Conservation (phyloP, 192 early-diverging fungal species). For the Lobosporangium transversale region DNA sequence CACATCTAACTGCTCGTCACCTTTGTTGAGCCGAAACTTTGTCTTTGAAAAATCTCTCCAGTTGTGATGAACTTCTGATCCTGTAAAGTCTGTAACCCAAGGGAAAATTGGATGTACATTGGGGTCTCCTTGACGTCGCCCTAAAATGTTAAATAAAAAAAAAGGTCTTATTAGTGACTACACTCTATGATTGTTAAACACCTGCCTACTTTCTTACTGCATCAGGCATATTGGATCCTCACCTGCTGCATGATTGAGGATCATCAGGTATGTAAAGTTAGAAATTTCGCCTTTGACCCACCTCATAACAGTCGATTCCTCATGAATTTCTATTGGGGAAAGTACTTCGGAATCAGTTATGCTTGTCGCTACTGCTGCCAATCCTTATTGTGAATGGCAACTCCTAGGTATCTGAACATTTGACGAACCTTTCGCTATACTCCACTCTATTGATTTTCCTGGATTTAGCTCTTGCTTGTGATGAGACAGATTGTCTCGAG, state of each 20-base stretch:
- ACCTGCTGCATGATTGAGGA: slow-evolving; percentile 88
- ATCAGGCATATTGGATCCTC: background rate
- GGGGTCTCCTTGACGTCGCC: slow-evolving; percentile 68
- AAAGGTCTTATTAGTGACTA: no score
- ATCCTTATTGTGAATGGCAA: background rate
- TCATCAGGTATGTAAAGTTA: slow-evolving; percentile 96
- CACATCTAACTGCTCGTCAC: slow-evolving; percentile 76
- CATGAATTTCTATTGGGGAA: slow-evolving; percentile 48
- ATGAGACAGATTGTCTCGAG: background rate
- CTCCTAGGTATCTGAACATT: background rate
- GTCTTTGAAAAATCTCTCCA: slow-evolving; percentile 73
- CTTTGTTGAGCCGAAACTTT: slow-evolving; percentile 75
- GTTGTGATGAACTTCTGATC: slow-evolving; percentile 52
- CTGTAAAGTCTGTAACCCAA: slow-evolving; percentile 77
- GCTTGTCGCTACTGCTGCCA: background rate
- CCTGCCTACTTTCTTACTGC: no score
- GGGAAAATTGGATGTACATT: slow-evolving; percentile 77
- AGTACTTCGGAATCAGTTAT: background rate
- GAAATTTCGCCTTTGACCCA: slow-evolving; percentile 89
- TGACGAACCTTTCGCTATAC: slow-evolving; percentile 46
- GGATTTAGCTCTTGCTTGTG: background rate
- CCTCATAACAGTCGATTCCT: slow-evolving; percentile 59
- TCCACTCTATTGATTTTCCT: background rate
- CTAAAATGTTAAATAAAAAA: slow-evolving; percentile 33
- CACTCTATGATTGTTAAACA: no score